Evolutionary conservation across 306 rosid species (phyloP).

Genomic region (Quillaja saponaria): DNA sequence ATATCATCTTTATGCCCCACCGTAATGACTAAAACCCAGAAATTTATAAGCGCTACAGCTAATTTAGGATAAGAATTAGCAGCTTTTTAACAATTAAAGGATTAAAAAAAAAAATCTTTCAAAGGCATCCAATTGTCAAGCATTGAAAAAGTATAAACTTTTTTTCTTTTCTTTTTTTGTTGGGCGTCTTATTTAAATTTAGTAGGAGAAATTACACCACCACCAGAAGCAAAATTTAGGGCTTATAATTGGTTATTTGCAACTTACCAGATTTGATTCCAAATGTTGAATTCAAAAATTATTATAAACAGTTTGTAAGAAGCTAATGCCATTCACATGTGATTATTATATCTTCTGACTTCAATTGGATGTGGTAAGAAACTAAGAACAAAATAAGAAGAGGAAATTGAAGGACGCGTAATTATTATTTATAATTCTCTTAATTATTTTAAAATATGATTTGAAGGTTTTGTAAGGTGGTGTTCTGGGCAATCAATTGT

Average conservation of each 20-base stretch:
- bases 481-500: no score
- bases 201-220: background rate
- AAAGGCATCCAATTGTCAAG: slow-evolving; percentile 19
- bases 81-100: slow-evolving; percentile 29
- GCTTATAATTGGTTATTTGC: background rate
- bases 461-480: no score
- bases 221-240: slow-evolving; percentile 6
- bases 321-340: no score
- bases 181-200: background rate
- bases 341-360: no score
- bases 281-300: background rate
- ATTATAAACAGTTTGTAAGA: slow-evolving; percentile 1
- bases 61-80: slow-evolving; percentile 20
- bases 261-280: background rate
- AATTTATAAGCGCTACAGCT: slow-evolving; percentile 42
- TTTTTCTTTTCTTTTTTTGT: background rate
- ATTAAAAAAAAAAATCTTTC: slow-evolving; percentile 31
- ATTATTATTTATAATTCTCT: background rate
- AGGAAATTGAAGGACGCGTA: slow-evolving; percentile 1
- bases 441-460: background rate
- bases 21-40: slow-evolving; percentile 32
- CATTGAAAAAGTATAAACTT: background rate
- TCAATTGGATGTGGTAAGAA: no score
- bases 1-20: slow-evolving; percentile 36
- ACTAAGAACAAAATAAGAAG: background rate